Percentiles rank a stretch among this genome's conserved stretches.
Conservation (phyloP, 2,329 filamentous ascomycete species). For the Ascochyta rabiei region DNA sequence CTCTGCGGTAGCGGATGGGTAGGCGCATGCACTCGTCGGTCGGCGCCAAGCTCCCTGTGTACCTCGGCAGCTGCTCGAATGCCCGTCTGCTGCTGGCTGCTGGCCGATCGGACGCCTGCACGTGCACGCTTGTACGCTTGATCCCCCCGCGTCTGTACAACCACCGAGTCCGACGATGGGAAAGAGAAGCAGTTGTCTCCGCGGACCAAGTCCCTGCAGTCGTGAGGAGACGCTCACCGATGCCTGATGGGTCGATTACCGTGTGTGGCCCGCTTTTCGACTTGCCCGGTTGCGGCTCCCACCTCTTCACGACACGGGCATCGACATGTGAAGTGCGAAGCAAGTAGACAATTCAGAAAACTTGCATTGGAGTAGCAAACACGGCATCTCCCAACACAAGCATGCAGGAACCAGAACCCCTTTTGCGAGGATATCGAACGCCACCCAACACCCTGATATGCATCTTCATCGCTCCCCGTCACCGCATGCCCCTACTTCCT, state of each 20-base stretch:
- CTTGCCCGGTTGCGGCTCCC: slow-evolving; percentile 1
- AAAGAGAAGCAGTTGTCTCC: not conserved
- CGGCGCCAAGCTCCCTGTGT: slow-evolving; percentile 10
- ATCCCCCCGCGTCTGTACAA: not conserved
- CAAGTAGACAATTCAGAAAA: not conserved
- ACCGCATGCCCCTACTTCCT: slow-evolving; percentile 3
- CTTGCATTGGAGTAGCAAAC: not conserved
- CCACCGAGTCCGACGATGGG: not conserved
- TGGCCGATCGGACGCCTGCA: no score
- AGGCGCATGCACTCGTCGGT: slow-evolving; percentile 8
- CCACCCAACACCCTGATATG: slow-evolving; percentile 11
- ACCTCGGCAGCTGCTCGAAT: slow-evolving; percentile 12
- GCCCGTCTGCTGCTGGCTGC: not conserved
- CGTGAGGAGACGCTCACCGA: not conserved
- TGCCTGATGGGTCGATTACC: not conserved
- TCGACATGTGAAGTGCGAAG: not conserved
- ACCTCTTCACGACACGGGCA: not conserved
- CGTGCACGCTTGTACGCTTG: not conserved
- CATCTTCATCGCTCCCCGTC: not conserved
- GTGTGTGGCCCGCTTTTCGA: not conserved
- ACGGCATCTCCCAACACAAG: not conserved
- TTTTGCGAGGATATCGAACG: slow-evolving; percentile 18
- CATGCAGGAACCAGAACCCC: not conserved
- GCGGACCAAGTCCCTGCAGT: not conserved
- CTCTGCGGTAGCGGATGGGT: slow-evolving; percentile 4